phyloP scores from a whole-genome alignment of 805 yeast genomes.

The Wickerhamiella sergipiensis region DNA sequence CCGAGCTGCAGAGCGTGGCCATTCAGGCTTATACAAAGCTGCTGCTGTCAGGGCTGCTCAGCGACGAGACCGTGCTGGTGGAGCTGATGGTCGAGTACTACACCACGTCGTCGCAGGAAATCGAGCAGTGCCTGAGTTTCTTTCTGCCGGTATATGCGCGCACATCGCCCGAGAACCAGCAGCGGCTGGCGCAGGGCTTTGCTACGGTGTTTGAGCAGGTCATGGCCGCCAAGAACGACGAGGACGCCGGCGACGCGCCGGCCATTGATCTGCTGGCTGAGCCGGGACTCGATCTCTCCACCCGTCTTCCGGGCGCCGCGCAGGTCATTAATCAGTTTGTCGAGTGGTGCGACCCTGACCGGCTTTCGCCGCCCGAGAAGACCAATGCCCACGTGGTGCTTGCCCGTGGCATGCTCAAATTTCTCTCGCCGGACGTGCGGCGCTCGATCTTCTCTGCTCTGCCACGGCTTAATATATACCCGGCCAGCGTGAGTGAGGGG shows the following conservation, averaged over 20 bases:
- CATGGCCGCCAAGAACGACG: neutral
- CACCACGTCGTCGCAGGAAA: neutral
- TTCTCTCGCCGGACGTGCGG: neutral
- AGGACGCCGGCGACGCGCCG: neutral
- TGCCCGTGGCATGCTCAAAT: neutral
- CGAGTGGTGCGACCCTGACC: neutral
- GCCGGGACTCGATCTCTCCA: neutral
- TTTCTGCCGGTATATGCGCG: neutral
- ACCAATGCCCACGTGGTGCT: neutral
- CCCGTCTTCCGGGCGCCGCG: neutral
- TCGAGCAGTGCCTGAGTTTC: constrained; percentile 1
- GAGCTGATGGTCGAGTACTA: constrained; percentile 56
- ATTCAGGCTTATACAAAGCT: constrained; percentile 82
- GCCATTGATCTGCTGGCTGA: neutral
- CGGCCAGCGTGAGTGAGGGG: neutral
- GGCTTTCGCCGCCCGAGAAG: neutral
- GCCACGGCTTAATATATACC: neutral
- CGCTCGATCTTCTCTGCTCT: neutral
- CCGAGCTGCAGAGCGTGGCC: constrained; percentile 60
- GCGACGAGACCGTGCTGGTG: constrained; percentile 42
- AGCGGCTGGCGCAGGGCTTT: neutral
- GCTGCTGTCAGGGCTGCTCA: constrained; percentile 60
- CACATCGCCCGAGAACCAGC: neutral
- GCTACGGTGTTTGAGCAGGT: neutral
- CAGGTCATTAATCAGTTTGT: neutral